These are phyloP conservation scores for Cudoniella acicularis DNA, from an alignment of 495 filamentous ascomycete genomes.

Conservation along the genomic window DNA sequence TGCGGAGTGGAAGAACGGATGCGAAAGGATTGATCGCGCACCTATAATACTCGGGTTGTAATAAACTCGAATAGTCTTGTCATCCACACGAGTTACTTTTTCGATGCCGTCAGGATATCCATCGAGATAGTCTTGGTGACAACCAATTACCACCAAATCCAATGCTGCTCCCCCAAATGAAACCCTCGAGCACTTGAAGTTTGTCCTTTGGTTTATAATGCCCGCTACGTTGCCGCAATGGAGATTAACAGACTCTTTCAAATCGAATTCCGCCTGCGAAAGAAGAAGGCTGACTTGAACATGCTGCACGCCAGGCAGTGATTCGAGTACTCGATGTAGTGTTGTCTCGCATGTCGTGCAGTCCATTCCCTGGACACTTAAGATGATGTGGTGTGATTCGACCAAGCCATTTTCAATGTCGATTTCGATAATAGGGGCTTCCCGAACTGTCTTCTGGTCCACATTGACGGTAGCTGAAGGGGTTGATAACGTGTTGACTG, in stretches of 20 bases:
- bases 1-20: slow-evolving; percentile 34
- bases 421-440: neutral
- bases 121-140: neutral
- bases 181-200: neutral
- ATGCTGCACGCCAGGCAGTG: neutral
- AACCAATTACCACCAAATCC: neutral
- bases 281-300: neutral
- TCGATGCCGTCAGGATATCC: neutral
- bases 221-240: neutral
- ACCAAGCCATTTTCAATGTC: neutral
- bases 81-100: slow-evolving; percentile 36
- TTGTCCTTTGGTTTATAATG: neutral
- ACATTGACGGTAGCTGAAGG: neutral
- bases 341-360: neutral
- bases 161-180: neutral
- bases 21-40: slow-evolving; percentile 50
- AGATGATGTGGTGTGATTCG: neutral
- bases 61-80: slow-evolving; percentile 44
- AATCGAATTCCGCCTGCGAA: neutral
- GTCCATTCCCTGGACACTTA: neutral
- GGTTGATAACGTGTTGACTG: neutral
- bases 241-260: neutral
- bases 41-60: slow-evolving; percentile 55
- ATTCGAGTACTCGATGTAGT: neutral
- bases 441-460: neutral